Evolutionary conservation across 2,329 filamentous ascomycete genomes (phyloP), one percentile per base, ranked within the genome.

Genomic region (Cladosporium sphaerospermum): DNA sequence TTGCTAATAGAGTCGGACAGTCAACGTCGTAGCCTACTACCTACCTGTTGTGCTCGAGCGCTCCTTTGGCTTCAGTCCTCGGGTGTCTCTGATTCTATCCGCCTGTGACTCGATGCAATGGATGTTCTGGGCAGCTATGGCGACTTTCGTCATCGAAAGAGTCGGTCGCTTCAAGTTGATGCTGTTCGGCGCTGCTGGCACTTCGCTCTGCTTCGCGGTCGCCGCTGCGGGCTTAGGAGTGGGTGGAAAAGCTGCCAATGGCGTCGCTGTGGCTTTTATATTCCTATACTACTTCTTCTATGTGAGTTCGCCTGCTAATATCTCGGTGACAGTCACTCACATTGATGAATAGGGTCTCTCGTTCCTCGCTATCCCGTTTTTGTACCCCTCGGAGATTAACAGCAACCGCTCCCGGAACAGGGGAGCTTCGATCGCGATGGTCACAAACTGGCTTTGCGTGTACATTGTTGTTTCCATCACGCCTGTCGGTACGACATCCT

Each of bases 301-400:
- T 14, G 56, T 57, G 40, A 54, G 54, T 28, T 4, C 11, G 33
- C 5, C 9, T 50, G 10, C 43, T 3, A 5, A 37, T 7, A 33
- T 3, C 14, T 13, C 5, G 11, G 39, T n/a, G n/a, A 5, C 8
- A 19, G 31, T n/a, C 14, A 36, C 16, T 53, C 44, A 42, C 44
- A 41, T 33, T 13, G 8, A 39, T 6, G 4, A 23, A 1, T 43
- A 57, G 56, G 54, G 54, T 10, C 33, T 52, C 4, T 57, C 56
- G 8, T 58, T 56, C 44, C 48, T 58, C 32, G 49, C 54, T 10
- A 56, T 58, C 10, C 47, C 43, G 2, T 58, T 56, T 32, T 32
- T 58, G 13, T 58, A 58, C 28, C 56, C 56, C 2, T 54, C 56
- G 1, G 56, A 58, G 41, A 56, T 58, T 47, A 58, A 58, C 52